Percentiles rank a stretch among this genome's conserved stretches.
Evolutionary conservation across 768 basidiomycete species (phyloP).

Genomic region (Leccinellum luteum): DNA sequence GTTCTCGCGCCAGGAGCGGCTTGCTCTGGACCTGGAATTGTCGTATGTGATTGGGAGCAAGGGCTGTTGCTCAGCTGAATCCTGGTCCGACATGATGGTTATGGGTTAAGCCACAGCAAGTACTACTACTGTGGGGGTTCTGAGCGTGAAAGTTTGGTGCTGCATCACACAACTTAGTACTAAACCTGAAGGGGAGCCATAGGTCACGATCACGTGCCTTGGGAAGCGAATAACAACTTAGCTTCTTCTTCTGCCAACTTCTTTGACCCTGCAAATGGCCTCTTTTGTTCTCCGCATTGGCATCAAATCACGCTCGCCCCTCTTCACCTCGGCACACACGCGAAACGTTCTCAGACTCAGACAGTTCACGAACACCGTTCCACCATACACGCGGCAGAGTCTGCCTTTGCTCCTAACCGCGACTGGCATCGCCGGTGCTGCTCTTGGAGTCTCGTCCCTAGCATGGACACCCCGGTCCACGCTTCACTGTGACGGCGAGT

Average conservation of each 20-base stretch:
- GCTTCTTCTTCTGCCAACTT: neutral
- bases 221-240: too few relatives aligned
- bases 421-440: constrained; percentile 39
- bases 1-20: constrained; percentile 28
- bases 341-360: neutral
- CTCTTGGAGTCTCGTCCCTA: constrained; percentile 43
- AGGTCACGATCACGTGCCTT: constrained; percentile 13
- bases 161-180: neutral
- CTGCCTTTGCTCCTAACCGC: constrained; percentile 25
- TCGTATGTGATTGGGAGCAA: constrained; percentile 38
- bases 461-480: constrained; percentile 22
- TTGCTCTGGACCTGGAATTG: constrained; percentile 5
- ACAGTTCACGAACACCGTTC: neutral
- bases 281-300: constrained; percentile 18
- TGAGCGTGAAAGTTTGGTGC: neutral
- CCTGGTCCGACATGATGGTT: constrained; percentile 36
- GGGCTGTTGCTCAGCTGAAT: constrained; percentile 43
- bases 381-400: constrained; percentile 6
- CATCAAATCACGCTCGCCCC: constrained; percentile 10
- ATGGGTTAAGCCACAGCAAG: constrained; percentile 13
- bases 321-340: neutral
- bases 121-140: neutral
- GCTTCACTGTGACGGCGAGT: constrained; percentile 56
- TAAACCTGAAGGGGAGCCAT: neutral
- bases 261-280: constrained; percentile 3